Evolutionary conservation across 2,329 filamentous ascomycete species (phyloP).

Genomic region (Cryphonectria nitschkei): DNA sequence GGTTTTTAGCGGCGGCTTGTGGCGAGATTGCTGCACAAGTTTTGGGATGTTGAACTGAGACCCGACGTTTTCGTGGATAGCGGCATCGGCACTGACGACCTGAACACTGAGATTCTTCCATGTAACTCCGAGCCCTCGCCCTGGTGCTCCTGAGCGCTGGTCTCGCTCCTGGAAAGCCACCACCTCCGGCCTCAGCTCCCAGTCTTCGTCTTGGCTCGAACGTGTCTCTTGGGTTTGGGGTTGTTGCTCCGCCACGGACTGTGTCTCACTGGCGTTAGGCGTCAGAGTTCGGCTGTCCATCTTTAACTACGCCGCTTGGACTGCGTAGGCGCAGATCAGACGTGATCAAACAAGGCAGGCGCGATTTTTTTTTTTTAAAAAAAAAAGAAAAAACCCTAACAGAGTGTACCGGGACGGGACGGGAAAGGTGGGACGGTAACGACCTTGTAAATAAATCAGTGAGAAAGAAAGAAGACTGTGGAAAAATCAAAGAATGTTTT

Average conservation of each 20-base stretch:
- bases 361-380: no score
- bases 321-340: no score
- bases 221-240: neutral
- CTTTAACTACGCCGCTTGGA: no score
- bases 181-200: slow-evolving; percentile 54
- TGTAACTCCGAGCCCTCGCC: slow-evolving; percentile 62
- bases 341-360: no score
- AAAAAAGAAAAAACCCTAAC: no score
- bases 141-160: slow-evolving; percentile 49
- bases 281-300: no score
- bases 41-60: slow-evolving; percentile 61
- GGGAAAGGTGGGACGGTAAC: no score
- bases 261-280: neutral
- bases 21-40: slow-evolving; percentile 54
- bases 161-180: slow-evolving; percentile 48
- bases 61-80: slow-evolving; percentile 67
- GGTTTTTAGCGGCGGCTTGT: slow-evolving; percentile 63
- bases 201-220: slow-evolving; percentile 32
- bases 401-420: no score
- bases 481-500: no score
- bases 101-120: slow-evolving; percentile 68
- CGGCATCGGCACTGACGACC: slow-evolving; percentile 62
- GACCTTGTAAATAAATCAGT: no score
- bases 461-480: no score
- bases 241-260: neutral